Percentiles rank a stretch among this genome's conserved stretches.
These are phyloP conservation scores for Leccinum insolens DNA, from an alignment of 1,284 basidiomycete species.

Conservation along the genomic window DNA sequence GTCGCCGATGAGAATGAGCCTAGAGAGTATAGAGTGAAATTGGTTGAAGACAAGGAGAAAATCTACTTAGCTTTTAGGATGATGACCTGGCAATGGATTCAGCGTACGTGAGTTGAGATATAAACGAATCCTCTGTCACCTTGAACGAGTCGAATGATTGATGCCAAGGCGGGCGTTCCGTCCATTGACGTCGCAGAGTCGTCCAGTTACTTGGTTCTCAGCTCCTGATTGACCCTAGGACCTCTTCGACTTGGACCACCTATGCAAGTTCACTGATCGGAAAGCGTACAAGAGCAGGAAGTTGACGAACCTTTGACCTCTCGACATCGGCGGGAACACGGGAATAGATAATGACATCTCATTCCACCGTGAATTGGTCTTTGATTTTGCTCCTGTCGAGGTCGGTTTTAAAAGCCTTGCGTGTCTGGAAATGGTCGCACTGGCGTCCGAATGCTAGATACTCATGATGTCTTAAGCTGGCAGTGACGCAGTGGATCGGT, in stretches of 20 bases:
- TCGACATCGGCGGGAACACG: slow-evolving; percentile 47
- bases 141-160: slow-evolving; percentile 20
- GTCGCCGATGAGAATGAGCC: slow-evolving; percentile 76
- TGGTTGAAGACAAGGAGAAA: too few species aligned
- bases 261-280: slow-evolving; percentile 7
- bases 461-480: neutral
- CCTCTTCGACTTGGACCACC: slow-evolving; percentile 25
- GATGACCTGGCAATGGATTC: too few species aligned
- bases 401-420: slow-evolving; percentile 45
- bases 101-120: too few species aligned
- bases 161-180: slow-evolving; percentile 29
- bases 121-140: neutral
- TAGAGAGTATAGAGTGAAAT: slow-evolving; percentile 43
- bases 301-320: slow-evolving; percentile 20
- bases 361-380: slow-evolving; percentile 23
- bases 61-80: too few species aligned
- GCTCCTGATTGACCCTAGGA: neutral
- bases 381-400: slow-evolving; percentile 45
- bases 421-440: slow-evolving; percentile 44
- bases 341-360: slow-evolving; percentile 37
- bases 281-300: neutral
- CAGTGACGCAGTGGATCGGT: neutral
- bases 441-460: slow-evolving; percentile 38
- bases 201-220: slow-evolving; percentile 19
- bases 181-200: slow-evolving; percentile 18